These are phyloP conservation scores for Ploettnerulaceae sp. DNA, from an alignment of 2,329 filamentous ascomycete genomes.

Conservation along the genomic window DNA sequence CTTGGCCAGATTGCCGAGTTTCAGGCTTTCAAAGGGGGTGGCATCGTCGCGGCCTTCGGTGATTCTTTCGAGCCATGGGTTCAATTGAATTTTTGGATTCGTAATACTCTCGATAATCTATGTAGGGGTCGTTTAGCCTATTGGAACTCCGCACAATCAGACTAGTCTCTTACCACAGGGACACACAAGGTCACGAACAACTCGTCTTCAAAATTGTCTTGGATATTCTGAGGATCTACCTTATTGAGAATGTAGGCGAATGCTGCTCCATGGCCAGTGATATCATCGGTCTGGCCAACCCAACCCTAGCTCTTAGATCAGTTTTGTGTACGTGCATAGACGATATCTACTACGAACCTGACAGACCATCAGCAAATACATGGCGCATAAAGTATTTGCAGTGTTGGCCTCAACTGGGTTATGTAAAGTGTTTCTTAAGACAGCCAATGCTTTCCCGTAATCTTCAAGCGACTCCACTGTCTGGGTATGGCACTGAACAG, in stretches of 20 bases:
- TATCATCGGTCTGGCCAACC: slow-evolving; percentile 3
- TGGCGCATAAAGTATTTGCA: slow-evolving; percentile 3
- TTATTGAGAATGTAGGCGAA: slow-evolving; percentile 1
- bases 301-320: not conserved
- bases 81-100: not conserved
- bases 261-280: not conserved
- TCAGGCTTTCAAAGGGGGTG: slow-evolving; percentile 1
- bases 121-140: not conserved
- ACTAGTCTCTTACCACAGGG: not conserved
- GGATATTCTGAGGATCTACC: not conserved
- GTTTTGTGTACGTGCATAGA: not conserved
- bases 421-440: not conserved
- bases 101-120: slow-evolving; percentile 6
- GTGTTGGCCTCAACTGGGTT: not conserved
- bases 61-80: slow-evolving; percentile 3
- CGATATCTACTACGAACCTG: not conserved
- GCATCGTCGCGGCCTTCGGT: not conserved
- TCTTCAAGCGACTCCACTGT: slow-evolving; percentile 1
- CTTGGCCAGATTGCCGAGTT: not conserved
- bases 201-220: slow-evolving; percentile 1
- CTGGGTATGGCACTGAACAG: not conserved
- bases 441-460: not conserved
- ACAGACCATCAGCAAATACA: slow-evolving; percentile 7
- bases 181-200: not conserved
- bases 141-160: not conserved